Base-by-base conservation (phyloP, 257 asterid species). In the Solanum appendiculatum region DNA sequence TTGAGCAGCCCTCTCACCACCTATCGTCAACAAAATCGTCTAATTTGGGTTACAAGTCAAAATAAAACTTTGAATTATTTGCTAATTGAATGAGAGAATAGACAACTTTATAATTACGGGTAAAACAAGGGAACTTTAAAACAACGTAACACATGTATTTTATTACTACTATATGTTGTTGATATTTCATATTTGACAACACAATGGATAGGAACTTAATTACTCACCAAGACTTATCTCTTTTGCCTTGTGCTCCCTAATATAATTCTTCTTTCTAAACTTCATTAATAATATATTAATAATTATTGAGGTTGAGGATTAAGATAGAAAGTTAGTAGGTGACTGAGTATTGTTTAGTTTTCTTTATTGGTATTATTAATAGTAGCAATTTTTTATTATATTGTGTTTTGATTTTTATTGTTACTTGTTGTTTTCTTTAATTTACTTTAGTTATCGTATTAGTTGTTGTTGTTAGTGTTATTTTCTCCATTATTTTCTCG, bases 341-440 rank as follows among this genome's bases (percentile, higher is more conserved):
- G 7, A 27, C 0, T 0, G 0, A 64, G 18, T 0, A 12, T 1
- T 13, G 0, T 63, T 12, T 64, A 25, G 7, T 64, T 25, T 27
- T 51, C 3, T 51, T 51, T 51, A 51, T 51, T 0, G 10, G 18
- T 51, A 51, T 18, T 51, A 51, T 51, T 16, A 51, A 5, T 15
- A 16, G 60, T 18, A 1, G 16, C n/a, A 51, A 12, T 14, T 63
- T 63, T 5, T 4, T 60, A 60, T 60, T 10, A 60, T 64, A 9
- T 64, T 64, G 0, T 27, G 11, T 12, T 13, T 0, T 12, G 0
- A 25, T 5, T 64, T 25, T 64, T 64, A 46, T 14, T 27, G 0
- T 27, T 12, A 11, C 23, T 51, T 18, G 9, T 13, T 25, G 0
- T 2, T 64, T 64, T 11, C 0, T 25, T 5, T 46, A 6, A 34